These are phyloP conservation scores for Hypoxylon sp. DNA, from an alignment of 2,329 filamentous ascomycete genomes.

Conservation along the genomic window DNA sequence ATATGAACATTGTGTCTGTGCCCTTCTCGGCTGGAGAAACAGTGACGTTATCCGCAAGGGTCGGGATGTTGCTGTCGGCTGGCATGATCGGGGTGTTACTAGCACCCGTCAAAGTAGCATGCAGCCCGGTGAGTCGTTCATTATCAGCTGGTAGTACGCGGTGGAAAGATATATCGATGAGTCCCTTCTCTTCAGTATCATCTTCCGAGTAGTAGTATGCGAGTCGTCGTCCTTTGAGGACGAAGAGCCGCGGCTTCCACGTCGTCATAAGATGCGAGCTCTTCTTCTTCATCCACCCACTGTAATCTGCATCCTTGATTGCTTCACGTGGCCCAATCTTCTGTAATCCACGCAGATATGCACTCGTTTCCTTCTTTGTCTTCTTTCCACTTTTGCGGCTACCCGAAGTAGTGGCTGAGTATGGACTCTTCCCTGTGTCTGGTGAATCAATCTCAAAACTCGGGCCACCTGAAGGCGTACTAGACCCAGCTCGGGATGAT, in stretches of 20 bases:
- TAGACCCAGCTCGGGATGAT: constrained; percentile 83
- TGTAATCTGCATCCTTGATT: constrained; percentile 90
- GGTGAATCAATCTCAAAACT: constrained; percentile 87
- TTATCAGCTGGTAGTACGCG: constrained; percentile 95
- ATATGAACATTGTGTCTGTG: constrained; percentile 90
- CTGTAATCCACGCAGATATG: constrained; percentile 88
- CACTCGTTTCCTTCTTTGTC: constrained; percentile 97
- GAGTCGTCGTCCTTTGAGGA: constrained; percentile 89
- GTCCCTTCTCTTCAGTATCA: constrained; percentile 91
- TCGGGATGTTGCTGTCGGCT: constrained; percentile 62
- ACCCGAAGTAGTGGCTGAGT: constrained; percentile 63
- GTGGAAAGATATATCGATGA: constrained; percentile 98
- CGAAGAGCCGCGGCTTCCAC: constrained; percentile 97
- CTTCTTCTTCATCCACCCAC: constrained; percentile 99
- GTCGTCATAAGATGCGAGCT: constrained; percentile 96
- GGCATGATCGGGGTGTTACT: constrained; percentile 74
- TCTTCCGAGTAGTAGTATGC: constrained; percentile 97
- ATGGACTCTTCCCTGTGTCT: constrained; percentile 72
- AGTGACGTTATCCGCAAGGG: constrained; percentile 62
- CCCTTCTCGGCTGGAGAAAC: constrained; percentile 59
- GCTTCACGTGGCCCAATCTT: constrained; percentile 87
- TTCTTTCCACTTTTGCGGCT: constrained; percentile 67
- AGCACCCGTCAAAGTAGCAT: constrained; percentile 93
- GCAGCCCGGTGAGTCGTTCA: constrained; percentile 89
- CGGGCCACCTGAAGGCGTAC: constrained; percentile 73